These are phyloP conservation scores for Metarhizium rileyi DNA, from an alignment of 2,329 filamentous ascomycete genomes.

Conservation along the genomic window DNA sequence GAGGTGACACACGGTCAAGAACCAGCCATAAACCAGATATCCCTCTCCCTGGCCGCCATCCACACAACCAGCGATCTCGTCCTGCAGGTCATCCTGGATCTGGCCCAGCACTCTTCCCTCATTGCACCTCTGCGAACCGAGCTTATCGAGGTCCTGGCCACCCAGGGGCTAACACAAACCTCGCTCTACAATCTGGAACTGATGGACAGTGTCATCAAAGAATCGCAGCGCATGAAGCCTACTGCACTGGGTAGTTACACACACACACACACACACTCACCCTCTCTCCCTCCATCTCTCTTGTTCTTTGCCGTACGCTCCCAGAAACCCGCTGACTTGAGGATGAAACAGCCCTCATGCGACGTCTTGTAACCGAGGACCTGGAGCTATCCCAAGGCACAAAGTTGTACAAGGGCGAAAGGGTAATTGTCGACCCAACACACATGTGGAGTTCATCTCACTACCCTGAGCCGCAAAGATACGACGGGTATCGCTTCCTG, in stretches of 20 bases:
- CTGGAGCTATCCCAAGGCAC: constrained; percentile 1
- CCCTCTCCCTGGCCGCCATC: constrained; percentile 14
- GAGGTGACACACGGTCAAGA: constrained; percentile 3
- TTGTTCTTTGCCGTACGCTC: too few relatives aligned
- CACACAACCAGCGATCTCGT: constrained; percentile 15
- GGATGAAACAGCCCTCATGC: background rate
- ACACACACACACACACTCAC: too few relatives aligned
- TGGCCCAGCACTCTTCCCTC: constrained; percentile 12
- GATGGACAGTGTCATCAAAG: background rate
- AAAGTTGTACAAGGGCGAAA: background rate
- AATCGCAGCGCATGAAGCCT: background rate
- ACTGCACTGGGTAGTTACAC: too few relatives aligned
- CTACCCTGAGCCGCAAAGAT: background rate
- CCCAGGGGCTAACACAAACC: constrained; percentile 11
- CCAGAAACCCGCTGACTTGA: too few relatives aligned
- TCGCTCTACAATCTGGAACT: constrained; percentile 10
- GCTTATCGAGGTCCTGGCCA: constrained; percentile 10
- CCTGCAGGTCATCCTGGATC: constrained; percentile 11
- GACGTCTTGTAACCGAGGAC: background rate
- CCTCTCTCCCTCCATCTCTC: too few relatives aligned
- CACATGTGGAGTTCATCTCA: background rate
- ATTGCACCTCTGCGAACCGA: constrained; percentile 15
- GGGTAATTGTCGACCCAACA: background rate
- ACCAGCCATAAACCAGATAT: constrained; percentile 10
- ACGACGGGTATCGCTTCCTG: constrained; percentile 24